Evolutionary conservation across 75 land plant species (phyloP), one percentile per base, ranked within the genome.

Genomic region (Pinus tabuliformis): DNA sequence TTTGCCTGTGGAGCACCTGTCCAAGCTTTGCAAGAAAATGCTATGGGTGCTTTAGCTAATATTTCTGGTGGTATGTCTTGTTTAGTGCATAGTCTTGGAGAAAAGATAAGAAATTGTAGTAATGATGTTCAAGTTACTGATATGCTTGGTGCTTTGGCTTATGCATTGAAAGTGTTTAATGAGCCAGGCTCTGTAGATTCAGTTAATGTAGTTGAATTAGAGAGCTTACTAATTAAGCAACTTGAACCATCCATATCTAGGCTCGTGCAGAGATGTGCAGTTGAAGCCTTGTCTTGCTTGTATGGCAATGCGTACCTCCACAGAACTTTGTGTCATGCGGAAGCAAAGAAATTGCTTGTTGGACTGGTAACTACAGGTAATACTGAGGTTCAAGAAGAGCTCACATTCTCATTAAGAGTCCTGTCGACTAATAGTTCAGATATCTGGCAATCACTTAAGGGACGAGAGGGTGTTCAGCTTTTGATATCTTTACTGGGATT

Each of bases 391-490:
- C 86, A 73, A 21, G 81, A 79, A 57, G 86, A 84, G 42, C 82
- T 85, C 12, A 79, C 65, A 68, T 73, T 52, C 37, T 85, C 87
- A 7, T 64, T 85, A 39, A 83, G 33, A 76, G 80, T 63, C 56
- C 58, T 85, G 13, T 85, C 82, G 36, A 61, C 65, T 39, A 78
- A 64, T 62, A 30, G 65, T 45, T 33, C 62, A 39, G 82, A 83
- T 76, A 62, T 85, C 57, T 80, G 86, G 80, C 59, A 83, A 71
- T 82, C 87, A 75, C 17, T 86, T 74, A 56, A 72, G 63, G 26
- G 80, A 60, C 59, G 88, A 3, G 88, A 86, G 62, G 88, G 88
- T 7, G 87, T 86, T 26, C 88, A 86, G 77, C 87, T 86, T 12
- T 75, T 86, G 59, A 86, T 86, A 33, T 86, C 88, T 3, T 68